Evolutionary conservation across 2,329 filamentous ascomycete genomes (phyloP).

Genomic region (Exophiala alcalophila): DNA sequence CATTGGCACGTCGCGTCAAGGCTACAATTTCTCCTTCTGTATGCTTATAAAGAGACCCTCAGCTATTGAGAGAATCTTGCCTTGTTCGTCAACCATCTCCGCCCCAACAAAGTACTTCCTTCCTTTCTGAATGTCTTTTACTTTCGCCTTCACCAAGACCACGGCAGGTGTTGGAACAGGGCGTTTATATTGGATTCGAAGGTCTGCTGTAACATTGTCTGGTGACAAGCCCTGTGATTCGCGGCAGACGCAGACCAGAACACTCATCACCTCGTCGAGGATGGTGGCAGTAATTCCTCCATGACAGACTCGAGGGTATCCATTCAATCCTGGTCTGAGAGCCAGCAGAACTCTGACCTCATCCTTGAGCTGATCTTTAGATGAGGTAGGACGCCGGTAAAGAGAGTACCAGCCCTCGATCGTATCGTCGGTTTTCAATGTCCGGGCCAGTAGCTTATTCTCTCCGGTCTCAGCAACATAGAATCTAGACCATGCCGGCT

Average conservation of each 20-base stretch:
- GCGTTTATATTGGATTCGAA: conserved; percentile 12
- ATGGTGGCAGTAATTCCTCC: conserved; percentile 19
- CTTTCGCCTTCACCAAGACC: conserved; percentile 10
- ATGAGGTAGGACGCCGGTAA: conserved; percentile 3
- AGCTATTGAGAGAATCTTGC: conserved; percentile 7
- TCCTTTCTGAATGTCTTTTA: conserved; percentile 9
- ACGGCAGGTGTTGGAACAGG: conserved; percentile 15
- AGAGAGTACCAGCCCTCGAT: conserved; percentile 15
- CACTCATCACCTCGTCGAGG: conserved; percentile 21
- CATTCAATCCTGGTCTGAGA: conserved; percentile 15
- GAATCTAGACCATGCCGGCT: conserved; percentile 5
- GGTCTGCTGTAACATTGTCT: conserved; percentile 18
- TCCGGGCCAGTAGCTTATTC: conserved; percentile 11
- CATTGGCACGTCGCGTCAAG: no score
- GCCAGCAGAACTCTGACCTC: conserved; percentile 13
- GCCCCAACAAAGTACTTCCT: conserved; percentile 19
- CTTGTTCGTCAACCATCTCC: conserved; percentile 10
- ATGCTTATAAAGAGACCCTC: conserved; percentile 18
- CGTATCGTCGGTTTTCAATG: conserved; percentile 11
- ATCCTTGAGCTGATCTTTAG: conserved; percentile 4
- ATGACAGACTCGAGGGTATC: conserved; percentile 16
- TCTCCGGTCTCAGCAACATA: conserved; percentile 1
- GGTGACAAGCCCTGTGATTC: conserved; percentile 1
- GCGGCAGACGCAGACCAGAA: conserved; percentile 10
- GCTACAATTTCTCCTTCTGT: conserved; percentile 4